Evolutionary conservation across 179 eudicot genomes (phyloP).

Genomic region (Beta corolliflora): DNA sequence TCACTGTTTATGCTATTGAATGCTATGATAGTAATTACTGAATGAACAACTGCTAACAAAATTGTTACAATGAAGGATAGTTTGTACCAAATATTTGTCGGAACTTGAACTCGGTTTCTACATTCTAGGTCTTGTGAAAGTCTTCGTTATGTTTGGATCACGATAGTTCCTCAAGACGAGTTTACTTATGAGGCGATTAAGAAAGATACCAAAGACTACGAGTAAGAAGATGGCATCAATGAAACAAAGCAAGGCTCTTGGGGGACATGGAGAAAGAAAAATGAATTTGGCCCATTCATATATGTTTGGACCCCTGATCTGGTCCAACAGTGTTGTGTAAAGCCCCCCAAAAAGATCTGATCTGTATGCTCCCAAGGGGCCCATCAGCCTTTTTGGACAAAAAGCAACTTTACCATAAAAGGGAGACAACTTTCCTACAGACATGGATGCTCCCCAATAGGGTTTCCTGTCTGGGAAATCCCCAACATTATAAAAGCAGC

Average conservation of each 20-base stretch:
- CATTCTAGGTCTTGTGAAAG: constrained; percentile 19
- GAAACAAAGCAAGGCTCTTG: constrained; percentile 55
- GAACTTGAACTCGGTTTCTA: constrained; percentile 26
- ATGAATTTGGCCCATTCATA: constrained; percentile 70
- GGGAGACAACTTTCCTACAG: no score
- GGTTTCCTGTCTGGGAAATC: no score
- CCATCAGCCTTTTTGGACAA: no score
- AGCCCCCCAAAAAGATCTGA: no score
- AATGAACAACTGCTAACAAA: constrained; percentile 36
- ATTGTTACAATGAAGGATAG: constrained; percentile 38
- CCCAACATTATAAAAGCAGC: no score
- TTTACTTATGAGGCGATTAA: constrained; percentile 47
- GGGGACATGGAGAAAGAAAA: constrained; percentile 85
- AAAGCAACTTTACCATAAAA: no score
- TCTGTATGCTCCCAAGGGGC: no score
- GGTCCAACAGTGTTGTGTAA: no score
- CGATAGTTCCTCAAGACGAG: constrained; percentile 28
- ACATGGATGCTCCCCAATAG: no score
- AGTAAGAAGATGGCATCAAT: constrained; percentile 58
- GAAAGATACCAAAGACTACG: constrained; percentile 38
- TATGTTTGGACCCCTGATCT: no score
- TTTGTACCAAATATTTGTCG: constrained; percentile 53
- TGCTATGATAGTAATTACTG: constrained; percentile 41
- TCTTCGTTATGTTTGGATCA: constrained; percentile 32
- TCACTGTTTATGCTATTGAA: constrained; percentile 31